Evolutionary conservation across 257 asterid genomes (phyloP), one percentile per base, ranked within the genome.

Genomic region (Fraxinus cuspidata): DNA sequence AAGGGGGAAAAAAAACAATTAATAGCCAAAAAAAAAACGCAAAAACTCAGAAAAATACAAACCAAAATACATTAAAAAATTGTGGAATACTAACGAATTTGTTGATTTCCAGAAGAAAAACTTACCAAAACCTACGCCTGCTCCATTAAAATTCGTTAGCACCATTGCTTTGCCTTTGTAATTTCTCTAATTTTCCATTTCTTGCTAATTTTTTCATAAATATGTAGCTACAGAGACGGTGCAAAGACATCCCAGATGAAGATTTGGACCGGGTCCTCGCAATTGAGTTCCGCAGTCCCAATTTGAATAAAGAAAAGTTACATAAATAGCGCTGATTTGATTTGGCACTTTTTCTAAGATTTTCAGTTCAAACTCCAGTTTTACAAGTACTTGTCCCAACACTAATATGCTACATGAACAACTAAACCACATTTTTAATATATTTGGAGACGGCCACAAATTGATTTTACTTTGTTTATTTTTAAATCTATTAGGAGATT

Each of bases 81-180:
- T 32, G 21, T 18, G 4, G 27, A 73, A 79, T 18, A 76, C 47
- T 16, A 25, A 27, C 2, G 6, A 81, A 47, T 69, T 4, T 27
- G 47, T 13, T 40, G 0, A 63, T 19, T 76, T 40, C 42, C 53
- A 49, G 42, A 71, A 51, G 11, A 51, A 44, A 51, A 67, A 71
- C 86, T 70, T 81, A 92, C 96, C 97, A 38, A 92, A 80, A 42
- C 98, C 98, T 16, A 92, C 87, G 74, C 97, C 98, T 1, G 89
- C 79, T 68, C 98, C 98, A 29, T 74, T 83, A 80, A 92, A 94
- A 84, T 94, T 86, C 9, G 89, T 79, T 68, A 90, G 83, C 88
- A 81, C 86, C 97, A 91, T 91, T 29, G 25, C 53, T 44, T 29
- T 71, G 4, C 66, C 65, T 23, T 21, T 7, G 66, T n/a, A 58